These are phyloP conservation scores for Hirsutella minnesotensis DNA, from an alignment of 2,329 filamentous ascomycete genomes.

Conservation along the genomic window DNA sequence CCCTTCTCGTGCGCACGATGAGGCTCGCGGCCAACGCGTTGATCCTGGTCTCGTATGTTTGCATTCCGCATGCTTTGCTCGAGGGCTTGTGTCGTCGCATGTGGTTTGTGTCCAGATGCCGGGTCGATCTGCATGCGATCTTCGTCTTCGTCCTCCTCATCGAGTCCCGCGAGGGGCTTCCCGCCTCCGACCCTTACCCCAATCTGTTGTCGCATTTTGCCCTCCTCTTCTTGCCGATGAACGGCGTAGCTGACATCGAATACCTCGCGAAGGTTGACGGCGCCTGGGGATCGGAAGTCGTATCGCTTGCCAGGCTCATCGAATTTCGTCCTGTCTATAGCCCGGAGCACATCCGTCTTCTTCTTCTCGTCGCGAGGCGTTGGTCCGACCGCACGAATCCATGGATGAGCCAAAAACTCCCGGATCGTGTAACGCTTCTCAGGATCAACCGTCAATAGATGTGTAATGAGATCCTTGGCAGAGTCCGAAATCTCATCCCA, in stretches of 20 bases:
- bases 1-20: conserved; percentile 42
- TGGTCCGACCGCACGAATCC: conserved; percentile 60
- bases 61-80: conserved; percentile 83
- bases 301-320: conserved; percentile 54
- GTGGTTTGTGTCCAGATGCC: conserved; percentile 30
- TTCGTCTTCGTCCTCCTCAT: conserved; percentile 54
- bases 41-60: conserved; percentile 47
- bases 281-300: conserved; percentile 92
- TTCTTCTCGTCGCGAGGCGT: conserved; percentile 49
- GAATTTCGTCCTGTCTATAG: conserved; percentile 44
- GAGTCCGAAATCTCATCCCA: conserved; percentile 98
- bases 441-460: conserved; percentile 87
- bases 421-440: conserved; percentile 89
- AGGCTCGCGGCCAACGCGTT: conserved; percentile 19
- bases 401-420: conserved; percentile 89
- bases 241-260: conserved; percentile 98
- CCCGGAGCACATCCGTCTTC: conserved; percentile 33
- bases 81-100: conserved; percentile 50
- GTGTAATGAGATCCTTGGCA: conserved; percentile 86
- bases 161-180: conserved; percentile 47
- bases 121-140: conserved; percentile 54
- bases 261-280: conserved; percentile 89
- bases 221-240: conserved; percentile 90
- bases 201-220: conserved; percentile 79
- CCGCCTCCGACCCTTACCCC: conserved; percentile 57